Conservation (phyloP, 2,329 filamentous ascomycete species). For the Neonectria magnoliae region DNA sequence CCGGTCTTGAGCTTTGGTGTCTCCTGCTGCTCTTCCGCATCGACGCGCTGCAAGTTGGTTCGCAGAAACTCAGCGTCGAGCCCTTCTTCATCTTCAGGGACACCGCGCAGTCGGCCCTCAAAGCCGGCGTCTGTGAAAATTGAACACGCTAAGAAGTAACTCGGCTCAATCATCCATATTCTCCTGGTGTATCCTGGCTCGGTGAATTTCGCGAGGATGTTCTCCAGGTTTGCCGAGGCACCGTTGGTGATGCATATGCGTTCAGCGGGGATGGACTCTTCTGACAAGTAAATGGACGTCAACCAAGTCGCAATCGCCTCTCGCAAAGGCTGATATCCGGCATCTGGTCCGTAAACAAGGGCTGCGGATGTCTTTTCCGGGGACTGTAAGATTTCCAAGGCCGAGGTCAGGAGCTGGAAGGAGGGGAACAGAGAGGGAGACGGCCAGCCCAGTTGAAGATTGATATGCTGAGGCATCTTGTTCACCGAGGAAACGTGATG, state of each 20-base stretch:
- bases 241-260: conserved; percentile 29
- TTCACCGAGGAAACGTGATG: neutral
- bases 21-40: neutral
- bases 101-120: conserved; percentile 60
- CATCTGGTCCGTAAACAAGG: conserved; percentile 29
- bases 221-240: conserved; percentile 23
- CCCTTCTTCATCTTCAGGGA: conserved; percentile 64
- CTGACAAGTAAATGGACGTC: conserved; percentile 6
- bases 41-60: neutral
- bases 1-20: conserved; percentile 4
- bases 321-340: conserved; percentile 27
- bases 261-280: neutral
- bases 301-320: conserved; percentile 27
- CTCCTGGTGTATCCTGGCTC: conserved; percentile 69
- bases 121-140: conserved; percentile 72
- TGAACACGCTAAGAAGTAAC: conserved; percentile 70
- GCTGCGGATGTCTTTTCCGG: conserved; percentile 21
- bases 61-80: conserved; percentile 32
- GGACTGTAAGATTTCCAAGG: neutral
- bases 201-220: conserved; percentile 55
- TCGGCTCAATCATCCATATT: conserved; percentile 71
- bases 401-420: neutral
- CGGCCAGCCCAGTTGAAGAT: conserved; percentile 16
- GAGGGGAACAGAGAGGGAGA: conserved; percentile 5
- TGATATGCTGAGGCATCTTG: conserved; percentile 8